Evolutionary conservation across 441 rosid species (phyloP), one percentile per base, ranked within the genome.

Genomic region (Oxalis stricta): DNA sequence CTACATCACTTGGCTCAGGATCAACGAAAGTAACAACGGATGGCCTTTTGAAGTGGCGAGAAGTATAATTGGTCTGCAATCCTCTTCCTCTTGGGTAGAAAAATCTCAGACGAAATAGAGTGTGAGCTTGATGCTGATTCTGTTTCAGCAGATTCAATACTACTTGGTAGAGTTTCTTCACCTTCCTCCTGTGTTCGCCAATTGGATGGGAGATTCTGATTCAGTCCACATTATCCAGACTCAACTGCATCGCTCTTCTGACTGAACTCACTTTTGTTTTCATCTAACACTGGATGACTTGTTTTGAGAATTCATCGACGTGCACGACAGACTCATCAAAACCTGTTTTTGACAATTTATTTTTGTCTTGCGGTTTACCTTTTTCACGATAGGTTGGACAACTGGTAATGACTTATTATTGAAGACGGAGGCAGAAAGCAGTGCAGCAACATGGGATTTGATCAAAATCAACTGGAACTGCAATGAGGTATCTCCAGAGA

Each of bases 1-100:
- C 45, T 20, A 52, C 33, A 33, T 63, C 72, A 15, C 26, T 57
- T 12, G 70, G 44, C 46, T 65, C 72, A 3, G 82, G 82, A 24
- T 57, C 83, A 46, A 23, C 52, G 62, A 89, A 89, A 55, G 71
- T 80, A 49, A 82, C 95, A 41, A 15, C 18, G 21, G 91, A 69
- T 7, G 65, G 64, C 44, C 52, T 73, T 51, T 44, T 66, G 29
- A 41, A 63, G 59, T 82, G 86, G 33, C 23, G 24, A 18, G 53
- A 69, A 52, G 51, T 44, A 31, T 12, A 64, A 48, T 38, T 52
- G n/a, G n/a, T 10, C 47, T 7, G 3, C 15, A 63, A 29, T 16
- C 45, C 46, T 65, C 64, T 18, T 72, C 78, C 54, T 60, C 74
- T 37, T 57, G 9, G 32, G 51, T 47, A 21, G 68, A 68, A 46